Evolutionary conservation across 495 filamentous ascomycete genomes (phyloP), one percentile per base, ranked within the genome.

Genomic region (Ramalina peruviana): DNA sequence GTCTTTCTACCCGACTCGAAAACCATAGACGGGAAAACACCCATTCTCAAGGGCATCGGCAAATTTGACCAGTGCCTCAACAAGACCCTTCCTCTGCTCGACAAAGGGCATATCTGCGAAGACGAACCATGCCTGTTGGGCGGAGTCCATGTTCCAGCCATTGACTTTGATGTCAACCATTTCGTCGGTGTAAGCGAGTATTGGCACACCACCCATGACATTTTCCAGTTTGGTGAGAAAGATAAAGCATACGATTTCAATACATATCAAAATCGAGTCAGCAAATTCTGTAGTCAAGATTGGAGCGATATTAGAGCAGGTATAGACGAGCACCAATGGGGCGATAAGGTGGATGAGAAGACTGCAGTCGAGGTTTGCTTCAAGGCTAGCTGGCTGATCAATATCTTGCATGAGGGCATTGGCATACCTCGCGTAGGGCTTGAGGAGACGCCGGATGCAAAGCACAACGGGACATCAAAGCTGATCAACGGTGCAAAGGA

Each of bases 151-250:
- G 86, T 88, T 3, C 92, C 92, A 1, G 88, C 90, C 1, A 96
- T 99, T 48, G 92, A 99, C 63, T 99, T 97, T 60, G 82, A 92
- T 46, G 81, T 99, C 37, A 99, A 99, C 53, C 92, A 97, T 61
- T 99, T 99, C 59, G 82, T 99, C 23, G 92, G 92, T 7, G 90
- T 99, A 48, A 95, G 88, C 16, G 92, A 99, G 61, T 99, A 94
- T 61, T 99, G 92, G 92, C 92, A 99, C 66, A 95, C 90, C 0
- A 99, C 92, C 0, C 90, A 96, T 59, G 87, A 93, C 43, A 80
- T 96, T 1, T 96, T 97, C 58, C 84, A 87, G 52, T 80, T 79
- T 61, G 79, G 78, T 25, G 74, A 85, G 58, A 83, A 82, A 47
- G 83, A 93, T 54, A 85, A 84, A 55, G 78, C 84, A 0, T 97